A percentile compares a stretch with the other conserved stretches of the same genome.
These are phyloP conservation scores for Fusarium tuaranense DNA, from an alignment of 2,329 filamentous ascomycete species.

Conservation along the genomic window DNA sequence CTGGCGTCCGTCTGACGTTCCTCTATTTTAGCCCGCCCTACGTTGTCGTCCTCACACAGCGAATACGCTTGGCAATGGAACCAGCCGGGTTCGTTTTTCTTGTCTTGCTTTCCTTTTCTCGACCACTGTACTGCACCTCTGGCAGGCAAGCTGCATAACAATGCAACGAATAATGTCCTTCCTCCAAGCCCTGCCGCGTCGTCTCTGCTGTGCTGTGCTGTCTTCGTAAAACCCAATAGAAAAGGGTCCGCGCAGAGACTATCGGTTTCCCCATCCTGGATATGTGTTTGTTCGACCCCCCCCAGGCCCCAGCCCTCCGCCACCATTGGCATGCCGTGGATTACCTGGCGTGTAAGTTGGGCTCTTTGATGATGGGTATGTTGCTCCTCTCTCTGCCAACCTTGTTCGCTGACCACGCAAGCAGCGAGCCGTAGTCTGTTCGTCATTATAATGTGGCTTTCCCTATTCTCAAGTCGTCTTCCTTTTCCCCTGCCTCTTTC, in stretches of 20 bases:
- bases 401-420: not conserved
- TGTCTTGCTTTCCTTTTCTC: slow-evolving; percentile 2
- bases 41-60: not conserved
- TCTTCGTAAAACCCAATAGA: slow-evolving; percentile 4
- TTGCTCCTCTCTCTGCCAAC: not conserved
- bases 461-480: slow-evolving; percentile 3
- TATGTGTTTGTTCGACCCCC: not conserved
- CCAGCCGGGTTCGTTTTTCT: not conserved
- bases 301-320: not conserved
- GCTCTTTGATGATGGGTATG: not conserved
- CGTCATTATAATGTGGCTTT: slow-evolving; percentile 15
- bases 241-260: not conserved
- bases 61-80: slow-evolving; percentile 16
- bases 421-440: slow-evolving; percentile 2
- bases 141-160: slow-evolving; percentile 30
- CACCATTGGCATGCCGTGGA: not conserved
- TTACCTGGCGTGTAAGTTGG: not conserved
- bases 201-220: slow-evolving; percentile 8
- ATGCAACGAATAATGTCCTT: slow-evolving; percentile 17
- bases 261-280: not conserved
- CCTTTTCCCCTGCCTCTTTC: slow-evolving; percentile 6
- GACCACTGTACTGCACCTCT: slow-evolving; percentile 2
- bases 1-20: slow-evolving; percentile 35
- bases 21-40: slow-evolving; percentile 1
- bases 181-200: not conserved